Conservation (phyloP, 257 asterid genomes). For the Ophiorrhiza pumila region DNA sequence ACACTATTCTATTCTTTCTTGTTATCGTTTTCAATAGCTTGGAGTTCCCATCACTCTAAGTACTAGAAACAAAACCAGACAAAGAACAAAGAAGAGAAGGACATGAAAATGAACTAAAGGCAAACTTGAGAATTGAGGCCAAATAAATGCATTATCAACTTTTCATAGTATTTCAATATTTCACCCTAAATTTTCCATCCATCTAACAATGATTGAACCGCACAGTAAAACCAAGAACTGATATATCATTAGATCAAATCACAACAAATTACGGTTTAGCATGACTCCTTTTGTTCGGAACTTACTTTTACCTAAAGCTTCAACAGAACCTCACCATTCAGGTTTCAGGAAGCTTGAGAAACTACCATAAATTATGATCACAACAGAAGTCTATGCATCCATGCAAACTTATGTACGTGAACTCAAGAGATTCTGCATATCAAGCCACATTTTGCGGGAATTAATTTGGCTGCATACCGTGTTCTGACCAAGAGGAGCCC, state of each 20-base stretch:
- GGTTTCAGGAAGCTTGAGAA: neutral
- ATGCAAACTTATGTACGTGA: neutral
- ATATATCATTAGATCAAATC: neutral
- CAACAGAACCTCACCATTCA: neutral
- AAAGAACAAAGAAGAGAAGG: neutral
- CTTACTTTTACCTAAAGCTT: neutral
- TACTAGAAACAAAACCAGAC: neutral
- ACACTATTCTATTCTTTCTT: neutral
- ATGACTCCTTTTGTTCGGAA: neutral
- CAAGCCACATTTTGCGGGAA: neutral
- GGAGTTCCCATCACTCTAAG: neutral
- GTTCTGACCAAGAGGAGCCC: constrained; percentile 44
- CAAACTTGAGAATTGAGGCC: neutral
- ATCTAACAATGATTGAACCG: neutral
- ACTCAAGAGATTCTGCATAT: neutral
- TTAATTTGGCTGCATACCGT: constrained; percentile 21
- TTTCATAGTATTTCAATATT: neutral
- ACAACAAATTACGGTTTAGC: neutral
- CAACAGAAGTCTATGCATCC: neutral
- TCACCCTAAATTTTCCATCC: neutral
- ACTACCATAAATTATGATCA: neutral
- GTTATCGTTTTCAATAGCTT: neutral
- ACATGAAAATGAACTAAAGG: neutral
- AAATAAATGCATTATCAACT: neutral
- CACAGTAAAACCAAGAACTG: neutral